Evolutionary conservation across 2,329 filamentous ascomycete genomes (phyloP).

Genomic region (Hymenoscyphus fructigenus): DNA sequence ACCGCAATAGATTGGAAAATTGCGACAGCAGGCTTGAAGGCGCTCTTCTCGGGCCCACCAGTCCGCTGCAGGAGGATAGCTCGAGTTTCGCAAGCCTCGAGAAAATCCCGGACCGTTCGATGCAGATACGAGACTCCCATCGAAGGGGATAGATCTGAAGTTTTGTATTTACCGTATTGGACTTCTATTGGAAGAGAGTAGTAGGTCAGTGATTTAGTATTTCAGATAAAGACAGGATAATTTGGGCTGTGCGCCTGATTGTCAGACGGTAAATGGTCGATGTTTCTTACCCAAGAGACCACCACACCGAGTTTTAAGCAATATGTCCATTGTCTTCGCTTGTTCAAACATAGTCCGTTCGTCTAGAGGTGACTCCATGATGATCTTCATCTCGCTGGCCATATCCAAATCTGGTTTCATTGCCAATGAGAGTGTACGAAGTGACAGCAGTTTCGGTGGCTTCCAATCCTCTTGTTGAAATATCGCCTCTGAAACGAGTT

Average conservation of each 20-base stretch:
- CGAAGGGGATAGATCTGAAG: background rate
- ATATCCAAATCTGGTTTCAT: background rate
- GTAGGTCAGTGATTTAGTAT: background rate
- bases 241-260: background rate
- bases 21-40: background rate
- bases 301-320: background rate
- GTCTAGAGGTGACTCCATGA: background rate
- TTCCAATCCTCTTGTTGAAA: background rate
- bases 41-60: background rate
- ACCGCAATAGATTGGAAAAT: background rate
- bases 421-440: background rate
- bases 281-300: background rate
- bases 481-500: constrained; percentile 2
- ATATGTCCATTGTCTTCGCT: background rate
- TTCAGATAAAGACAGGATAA: background rate
- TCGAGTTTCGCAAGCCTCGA: background rate
- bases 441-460: background rate
- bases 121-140: background rate
- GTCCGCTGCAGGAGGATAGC: background rate
- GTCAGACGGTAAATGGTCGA: background rate
- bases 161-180: background rate
- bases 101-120: background rate
- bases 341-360: background rate
- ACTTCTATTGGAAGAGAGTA: background rate
- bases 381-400: background rate